Evolutionary conservation across 768 basidiomycete genomes (phyloP), one percentile per base, ranked within the genome.

Genomic region (Rickenella mellea): DNA sequence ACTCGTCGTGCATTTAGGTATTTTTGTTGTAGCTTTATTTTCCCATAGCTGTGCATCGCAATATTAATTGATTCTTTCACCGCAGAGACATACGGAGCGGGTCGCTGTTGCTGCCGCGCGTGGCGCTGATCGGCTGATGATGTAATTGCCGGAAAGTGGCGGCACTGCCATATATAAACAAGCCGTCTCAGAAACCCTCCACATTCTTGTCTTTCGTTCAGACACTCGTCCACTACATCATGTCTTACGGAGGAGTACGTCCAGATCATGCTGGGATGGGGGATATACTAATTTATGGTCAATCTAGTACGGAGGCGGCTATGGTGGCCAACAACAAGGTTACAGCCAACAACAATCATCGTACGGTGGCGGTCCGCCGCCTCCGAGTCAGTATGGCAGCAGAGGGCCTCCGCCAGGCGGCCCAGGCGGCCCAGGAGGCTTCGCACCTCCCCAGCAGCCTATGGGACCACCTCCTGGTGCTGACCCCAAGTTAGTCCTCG

Each of bases 401-500:
- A 26, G 36, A 39, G 24, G 48, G 50, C 3, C 33, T 53, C 46
- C 39, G 42, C 45, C 20, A 49, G 44, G 14, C 51, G 58, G 5
- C 53, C 61, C 25, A 36, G 58, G 56, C 1, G 62, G 60, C 1
- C 51, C 54, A 5, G 64, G 63, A 37, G 58, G 65, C 11, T 67
- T 66, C 25, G 50, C 59, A 6, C 37, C 53, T 22, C 25, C 36
- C 17, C 49, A 44, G 2, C 49, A 51, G 15, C 55, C 55, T 12
- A n/a, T n/a, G n/a, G 73, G 67, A 6, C 66, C 77, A 3, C 80
- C 80, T 5, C 70, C 76, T 9, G 83, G 80, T 24, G 78, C 78
- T 11, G 86, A 89, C 42, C 83, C 83, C 20, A 76, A 82, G 86
- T 89, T 51, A 57, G 81, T 64, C 12, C 7, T 27, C 24, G 14